Evolutionary conservation across 805 yeast species (phyloP), one percentile per base, ranked within the genome.

Genomic region (Sugiyamaella valdiviana): DNA sequence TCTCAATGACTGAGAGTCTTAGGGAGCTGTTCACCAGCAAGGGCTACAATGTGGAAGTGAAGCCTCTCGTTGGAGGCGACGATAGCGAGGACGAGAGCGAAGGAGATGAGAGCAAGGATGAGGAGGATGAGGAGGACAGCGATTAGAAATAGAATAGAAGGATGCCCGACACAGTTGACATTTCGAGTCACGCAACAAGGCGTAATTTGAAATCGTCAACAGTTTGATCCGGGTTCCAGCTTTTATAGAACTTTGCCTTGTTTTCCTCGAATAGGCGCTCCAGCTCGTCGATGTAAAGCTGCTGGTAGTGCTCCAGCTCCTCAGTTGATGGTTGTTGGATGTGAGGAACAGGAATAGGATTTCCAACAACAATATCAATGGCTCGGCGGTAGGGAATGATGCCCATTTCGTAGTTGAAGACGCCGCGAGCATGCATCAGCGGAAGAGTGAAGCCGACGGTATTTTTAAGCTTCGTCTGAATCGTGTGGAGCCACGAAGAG

Each of bases 331-430:
- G 81, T 49, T 63, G 67, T 46, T 70, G 69, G 20, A 64, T 54
- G 48, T 69, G 71, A 3, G 66, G 68, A 6, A 69, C 64, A 3
- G 59, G 57, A n/a, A 70, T 61, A n/a, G 74, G 73, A 32, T 54
- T 49, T 10, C 75, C 74, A 3, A 69, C 48, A n/a, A 86, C 95
- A 12, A 93, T 73, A 53, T 85, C 75, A 48, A 93, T 82, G 2
- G 86, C 86, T 46, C 82, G 77, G 55, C 97, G 74, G 63, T 79
- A 90, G 1, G 99, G 98, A 49, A 93, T 66, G 24, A 93, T 67
- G 0, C 99, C 99, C 68, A 85, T 86, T 62, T 89, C 96, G 59
- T 90, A 86, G 59, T 91, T 87, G 67, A 91, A 90, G 0, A 93
- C 73, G 0, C 98, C 97, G 40, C 98, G 73, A 1, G 96, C 96